phyloP scores from a whole-genome alignment of 1,284 basidiomycete genomes.

The Austroboletus niveus region DNA sequence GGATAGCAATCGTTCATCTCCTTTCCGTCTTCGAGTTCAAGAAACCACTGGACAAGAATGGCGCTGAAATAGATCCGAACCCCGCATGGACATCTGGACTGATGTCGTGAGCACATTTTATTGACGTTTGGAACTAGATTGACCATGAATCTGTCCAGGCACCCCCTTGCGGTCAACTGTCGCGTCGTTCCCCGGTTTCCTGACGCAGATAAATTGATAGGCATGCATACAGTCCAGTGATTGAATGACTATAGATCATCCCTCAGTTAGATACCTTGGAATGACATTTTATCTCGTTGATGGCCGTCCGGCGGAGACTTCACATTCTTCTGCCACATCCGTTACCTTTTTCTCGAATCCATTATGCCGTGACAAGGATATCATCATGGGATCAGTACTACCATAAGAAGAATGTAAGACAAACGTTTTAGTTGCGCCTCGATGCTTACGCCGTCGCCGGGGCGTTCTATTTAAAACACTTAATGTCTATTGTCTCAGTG shows the following conservation, averaged over 20 bases:
- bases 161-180: constrained; percentile 29
- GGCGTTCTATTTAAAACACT: too few species aligned
- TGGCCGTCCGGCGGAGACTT: too few species aligned
- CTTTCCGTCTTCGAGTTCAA: constrained; percentile 32
- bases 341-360: neutral
- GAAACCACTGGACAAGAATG: constrained; percentile 28
- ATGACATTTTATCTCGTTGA: neutral
- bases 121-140: neutral
- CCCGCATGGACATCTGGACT: constrained; percentile 30
- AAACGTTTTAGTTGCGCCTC: neutral
- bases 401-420: neutral
- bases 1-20: constrained; percentile 32
- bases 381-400: neutral
- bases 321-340: too few species aligned
- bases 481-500: neutral
- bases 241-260: neutral
- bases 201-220: constrained; percentile 12
- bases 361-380: neutral
- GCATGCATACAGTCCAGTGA: constrained; percentile 9
- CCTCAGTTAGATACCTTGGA: neutral
- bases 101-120: constrained; percentile 24
- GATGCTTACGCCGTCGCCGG: too few species aligned
- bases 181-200: constrained; percentile 26
- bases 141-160: constrained; percentile 14
- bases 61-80: constrained; percentile 26